A percentile compares a stretch with the other conserved stretches of the same genome.
These are phyloP conservation scores for Hydnomerulius pinastri DNA, from an alignment of 768 basidiomycete genomes.

Conservation along the genomic window DNA sequence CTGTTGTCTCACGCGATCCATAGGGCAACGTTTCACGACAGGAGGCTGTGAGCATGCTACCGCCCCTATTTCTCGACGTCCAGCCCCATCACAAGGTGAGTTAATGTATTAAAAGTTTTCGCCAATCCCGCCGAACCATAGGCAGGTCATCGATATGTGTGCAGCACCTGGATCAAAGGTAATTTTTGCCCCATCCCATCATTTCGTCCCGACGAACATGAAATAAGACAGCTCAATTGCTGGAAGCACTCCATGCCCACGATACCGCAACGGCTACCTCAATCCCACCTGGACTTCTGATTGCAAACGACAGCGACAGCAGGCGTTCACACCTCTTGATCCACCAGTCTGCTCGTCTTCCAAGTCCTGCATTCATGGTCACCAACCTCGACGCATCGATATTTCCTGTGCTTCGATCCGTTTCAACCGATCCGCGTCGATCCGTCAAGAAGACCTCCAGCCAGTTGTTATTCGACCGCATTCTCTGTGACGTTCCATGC, in stretches of 20 bases:
- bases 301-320: constrained; percentile 95
- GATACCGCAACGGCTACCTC: constrained; percentile 64
- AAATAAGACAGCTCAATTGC: constrained; percentile 84
- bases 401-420: constrained; percentile 62
- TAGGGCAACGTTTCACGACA: constrained; percentile 96
- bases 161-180: constrained; percentile 98
- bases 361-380: constrained; percentile 89
- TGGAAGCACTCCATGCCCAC: constrained; percentile 90
- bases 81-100: constrained; percentile 82
- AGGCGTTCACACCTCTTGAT: constrained; percentile 96
- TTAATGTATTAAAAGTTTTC: constrained; percentile 4
- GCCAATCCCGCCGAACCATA: constrained; percentile 1
- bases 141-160: constrained; percentile 92
- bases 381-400: constrained; percentile 95
- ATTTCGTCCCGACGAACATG: neutral
- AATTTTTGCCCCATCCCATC: neutral
- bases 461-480: constrained; percentile 84
- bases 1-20: neutral
- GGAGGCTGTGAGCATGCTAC: constrained; percentile 99
- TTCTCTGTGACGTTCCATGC: constrained; percentile 96
- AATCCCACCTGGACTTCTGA: constrained; percentile 80
- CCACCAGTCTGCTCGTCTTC: constrained; percentile 93
- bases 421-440: constrained; percentile 26
- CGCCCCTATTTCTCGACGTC: constrained; percentile 93
- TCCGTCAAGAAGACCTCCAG: constrained; percentile 40